Evolutionary conservation across 164 flowering plant genomes (phyloP), one percentile per base, ranked within the genome.

Genomic region (Vitis cinerea): DNA sequence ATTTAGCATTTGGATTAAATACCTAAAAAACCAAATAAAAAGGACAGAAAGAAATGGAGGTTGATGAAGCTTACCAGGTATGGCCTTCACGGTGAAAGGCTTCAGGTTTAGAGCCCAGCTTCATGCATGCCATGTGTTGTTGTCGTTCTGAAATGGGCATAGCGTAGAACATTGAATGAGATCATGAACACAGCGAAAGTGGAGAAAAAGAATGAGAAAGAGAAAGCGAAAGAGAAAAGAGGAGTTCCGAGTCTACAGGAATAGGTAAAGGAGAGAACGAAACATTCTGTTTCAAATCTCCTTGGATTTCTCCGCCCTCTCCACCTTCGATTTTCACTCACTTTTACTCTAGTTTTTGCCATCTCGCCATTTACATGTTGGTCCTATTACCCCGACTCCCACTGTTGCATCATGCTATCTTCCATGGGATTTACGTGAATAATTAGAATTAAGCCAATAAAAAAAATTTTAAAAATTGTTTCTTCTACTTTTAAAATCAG

Each of bases 31-130:
- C 44, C 44, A 37, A 37, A 37, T 6, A 37, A 37, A 62, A 27
- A 63, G 8, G 8, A 16, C 58, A 47, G 50, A 47, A 29, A 13
- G 64, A 70, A 29, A 12, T 14, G 49, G 58, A 59, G 31, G 8
- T 50, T 13, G 31, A 44, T 3, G 30, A 19, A 10, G 59, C 66
- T 51, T 73, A 86, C 89, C 87, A 82, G 27, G 83, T 68, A 16
- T 80, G 81, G 68, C 82, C 89, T 17, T 82, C 82, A 3, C 70
- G 83, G 60, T 75, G 83, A 62, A 86, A 86, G 10, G 74, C 78
- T 63, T 84, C 89, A 29, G 89, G 59, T 75, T 86, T 86, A 4
- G 87, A 71, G 53, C 89, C 89, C 50, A 86, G 70, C 68, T 61
- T 79, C 84, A 86, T 65, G 75, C 14, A 79, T 0, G 87, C 87